Evolutionary conservation across 2,329 filamentous ascomycete genomes (phyloP).

Genomic region (Nemania sp.): DNA sequence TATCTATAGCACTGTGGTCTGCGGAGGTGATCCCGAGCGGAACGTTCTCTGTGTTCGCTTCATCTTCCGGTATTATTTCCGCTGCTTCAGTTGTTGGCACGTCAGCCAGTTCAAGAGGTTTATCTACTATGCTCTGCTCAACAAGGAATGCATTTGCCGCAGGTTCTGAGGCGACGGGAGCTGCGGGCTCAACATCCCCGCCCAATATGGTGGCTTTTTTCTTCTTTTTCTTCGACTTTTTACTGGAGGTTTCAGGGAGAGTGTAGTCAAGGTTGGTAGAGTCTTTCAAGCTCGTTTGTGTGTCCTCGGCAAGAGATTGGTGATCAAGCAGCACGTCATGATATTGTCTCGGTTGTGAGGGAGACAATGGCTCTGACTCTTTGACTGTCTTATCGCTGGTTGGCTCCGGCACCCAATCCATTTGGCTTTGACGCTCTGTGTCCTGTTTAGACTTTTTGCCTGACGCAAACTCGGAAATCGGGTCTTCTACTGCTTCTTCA

Average conservation of each 20-base stretch:
- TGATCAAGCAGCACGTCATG: slow-evolving; percentile 35
- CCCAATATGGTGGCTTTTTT: slow-evolving; percentile 44
- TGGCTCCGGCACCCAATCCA: slow-evolving; percentile 33
- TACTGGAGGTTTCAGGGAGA: slow-evolving; percentile 39
- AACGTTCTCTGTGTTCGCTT: slow-evolving; percentile 20
- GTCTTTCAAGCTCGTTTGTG: slow-evolving; percentile 43
- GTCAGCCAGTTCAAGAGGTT: slow-evolving; percentile 14
- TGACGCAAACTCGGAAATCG: slow-evolving; percentile 29
- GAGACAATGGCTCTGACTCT: slow-evolving; percentile 28
- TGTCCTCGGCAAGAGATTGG: slow-evolving; percentile 41
- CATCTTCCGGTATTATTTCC: slow-evolving; percentile 13
- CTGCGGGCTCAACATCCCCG: slow-evolving; percentile 32
- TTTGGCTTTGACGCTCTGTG: slow-evolving; percentile 33
- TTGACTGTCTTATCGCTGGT: slow-evolving; percentile 27
- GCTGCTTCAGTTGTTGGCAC: slow-evolving; percentile 19
- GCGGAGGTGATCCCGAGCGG: slow-evolving; percentile 35
- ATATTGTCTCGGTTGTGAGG: slow-evolving; percentile 34
- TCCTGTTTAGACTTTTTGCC: slow-evolving; percentile 22
- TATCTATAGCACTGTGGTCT: slow-evolving; percentile 53
- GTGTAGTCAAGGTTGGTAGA: slow-evolving; percentile 38
- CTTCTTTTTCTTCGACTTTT: slow-evolving; percentile 53
- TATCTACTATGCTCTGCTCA: slow-evolving; percentile 15
- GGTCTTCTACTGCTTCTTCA: slow-evolving; percentile 28
- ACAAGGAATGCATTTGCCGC: slow-evolving; percentile 29
- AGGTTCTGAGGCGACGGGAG: slow-evolving; percentile 30